These are phyloP conservation scores for Aspergillus funiculosus DNA, from an alignment of 495 filamentous ascomycete genomes.

Conservation along the genomic window DNA sequence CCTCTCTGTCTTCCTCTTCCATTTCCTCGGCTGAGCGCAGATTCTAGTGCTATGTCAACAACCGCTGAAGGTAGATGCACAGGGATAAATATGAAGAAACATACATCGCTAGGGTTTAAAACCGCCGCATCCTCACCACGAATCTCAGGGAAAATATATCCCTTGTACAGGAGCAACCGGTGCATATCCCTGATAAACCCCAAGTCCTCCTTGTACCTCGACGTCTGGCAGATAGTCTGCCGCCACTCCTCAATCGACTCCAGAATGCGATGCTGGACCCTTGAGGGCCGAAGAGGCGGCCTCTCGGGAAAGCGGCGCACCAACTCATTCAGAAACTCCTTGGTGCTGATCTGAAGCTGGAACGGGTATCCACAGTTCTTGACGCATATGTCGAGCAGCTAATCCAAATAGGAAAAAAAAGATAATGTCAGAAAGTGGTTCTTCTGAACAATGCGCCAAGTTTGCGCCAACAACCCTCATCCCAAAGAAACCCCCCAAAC, in stretches of 20 bases:
- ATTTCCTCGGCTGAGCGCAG: slow-evolving; percentile 96
- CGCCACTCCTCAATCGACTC: slow-evolving; percentile 99
- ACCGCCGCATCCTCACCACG: slow-evolving; percentile 92
- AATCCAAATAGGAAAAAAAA: no score
- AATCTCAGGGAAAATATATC: slow-evolving; percentile 90
- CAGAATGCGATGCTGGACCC: slow-evolving; percentile 86
- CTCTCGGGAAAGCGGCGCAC: slow-evolving; percentile 93
- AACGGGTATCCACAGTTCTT: slow-evolving; percentile 99
- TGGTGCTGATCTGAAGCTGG: slow-evolving; percentile 96
- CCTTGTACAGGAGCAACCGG: slow-evolving; percentile 89
- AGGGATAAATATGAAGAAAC: slow-evolving; percentile 25
- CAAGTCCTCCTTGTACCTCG: slow-evolving; percentile 91
- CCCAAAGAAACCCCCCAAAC: background rate
- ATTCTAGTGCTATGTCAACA: slow-evolving; percentile 56
- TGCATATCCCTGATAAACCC: slow-evolving; percentile 99
- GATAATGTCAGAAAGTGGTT: slow-evolving; percentile 18
- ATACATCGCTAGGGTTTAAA: slow-evolving; percentile 93
- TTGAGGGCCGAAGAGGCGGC: slow-evolving; percentile 75
- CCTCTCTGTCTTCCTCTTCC: slow-evolving; percentile 92
- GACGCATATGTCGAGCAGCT: slow-evolving; percentile 95
- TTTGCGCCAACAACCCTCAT: background rate
- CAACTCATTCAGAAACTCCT: slow-evolving; percentile 98
- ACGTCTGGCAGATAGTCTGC: slow-evolving; percentile 95
- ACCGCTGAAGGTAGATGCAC: background rate
- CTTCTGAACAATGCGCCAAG: slow-evolving; percentile 21